phyloP scores from a whole-genome alignment of 2,329 filamentous ascomycete genomes.

The Microcera coccophila region DNA sequence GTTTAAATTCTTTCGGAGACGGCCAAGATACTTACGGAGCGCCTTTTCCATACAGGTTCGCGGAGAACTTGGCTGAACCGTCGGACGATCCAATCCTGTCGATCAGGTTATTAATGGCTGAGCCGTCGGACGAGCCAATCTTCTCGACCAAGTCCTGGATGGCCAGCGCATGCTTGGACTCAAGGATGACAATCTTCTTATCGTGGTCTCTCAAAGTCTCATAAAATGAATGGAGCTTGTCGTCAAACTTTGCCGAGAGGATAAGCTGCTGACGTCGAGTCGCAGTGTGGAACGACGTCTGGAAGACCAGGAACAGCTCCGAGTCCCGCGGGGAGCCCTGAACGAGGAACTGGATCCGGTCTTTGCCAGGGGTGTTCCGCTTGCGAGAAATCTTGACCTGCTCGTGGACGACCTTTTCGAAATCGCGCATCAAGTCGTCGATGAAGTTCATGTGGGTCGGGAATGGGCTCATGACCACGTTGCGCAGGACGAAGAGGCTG shows the following conservation, averaged over 20 bases:
- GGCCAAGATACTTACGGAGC: not conserved
- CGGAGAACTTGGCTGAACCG: not conserved
- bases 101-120: too few relatives aligned
- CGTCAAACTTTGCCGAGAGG: constrained; percentile 12
- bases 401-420: constrained; percentile 28
- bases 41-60: constrained; percentile 9
- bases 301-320: constrained; percentile 38
- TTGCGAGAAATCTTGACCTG: constrained; percentile 31
- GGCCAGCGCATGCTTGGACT: not conserved
- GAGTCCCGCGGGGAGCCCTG: constrained; percentile 33
- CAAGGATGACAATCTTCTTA: constrained; percentile 15
- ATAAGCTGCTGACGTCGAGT: constrained; percentile 36
- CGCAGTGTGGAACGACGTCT: constrained; percentile 35
- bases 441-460: constrained; percentile 40
- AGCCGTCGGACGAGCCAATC: too few relatives aligned
- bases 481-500: constrained; percentile 43
- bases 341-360: constrained; percentile 36
- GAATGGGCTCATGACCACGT: constrained; percentile 47
- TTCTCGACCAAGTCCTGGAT: constrained; percentile 4
- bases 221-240: not conserved
- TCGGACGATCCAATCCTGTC: too few relatives aligned
- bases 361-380: constrained; percentile 33
- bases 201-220: not conserved
- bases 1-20: not conserved
- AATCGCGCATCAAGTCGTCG: constrained; percentile 31